These are phyloP conservation scores for Clitoria ternatea DNA, from an alignment of 306 rosid genomes.

Conservation along the genomic window DNA sequence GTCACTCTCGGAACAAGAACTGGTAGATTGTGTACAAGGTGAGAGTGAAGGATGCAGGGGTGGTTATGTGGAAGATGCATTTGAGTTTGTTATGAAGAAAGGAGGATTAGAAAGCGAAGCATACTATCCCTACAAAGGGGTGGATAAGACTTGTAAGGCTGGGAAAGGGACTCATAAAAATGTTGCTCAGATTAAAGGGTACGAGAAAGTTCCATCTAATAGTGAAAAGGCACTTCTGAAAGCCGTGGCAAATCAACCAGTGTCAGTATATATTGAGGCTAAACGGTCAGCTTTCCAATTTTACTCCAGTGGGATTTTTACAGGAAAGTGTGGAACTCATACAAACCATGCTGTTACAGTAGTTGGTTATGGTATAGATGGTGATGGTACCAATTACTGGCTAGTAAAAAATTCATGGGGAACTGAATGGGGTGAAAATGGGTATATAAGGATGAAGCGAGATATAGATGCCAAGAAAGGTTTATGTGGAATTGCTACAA, in stretches of 20 bases:
- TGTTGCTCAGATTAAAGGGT: slow-evolving; percentile 3
- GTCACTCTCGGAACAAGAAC: slow-evolving; percentile 17
- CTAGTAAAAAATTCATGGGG: no score
- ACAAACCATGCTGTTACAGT: neutral
- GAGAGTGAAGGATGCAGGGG: neutral
- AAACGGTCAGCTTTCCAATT: neutral
- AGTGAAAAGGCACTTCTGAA: neutral
- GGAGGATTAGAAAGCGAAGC: slow-evolving; percentile 13
- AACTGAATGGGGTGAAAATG: slow-evolving; percentile 30
- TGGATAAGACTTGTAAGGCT: neutral
- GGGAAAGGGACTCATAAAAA: neutral
- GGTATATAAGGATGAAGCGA: slow-evolving; percentile 20
- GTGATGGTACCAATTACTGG: slow-evolving; percentile 18
- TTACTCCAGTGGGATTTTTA: neutral
- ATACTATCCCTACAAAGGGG: neutral
- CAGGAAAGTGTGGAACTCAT: neutral
- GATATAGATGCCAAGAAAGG: neutral
- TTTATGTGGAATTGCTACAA: neutral
- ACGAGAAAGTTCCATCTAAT: neutral
- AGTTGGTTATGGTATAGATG: slow-evolving; percentile 24
- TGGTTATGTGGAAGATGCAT: slow-evolving; percentile 10
- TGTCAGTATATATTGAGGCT: slow-evolving; percentile 1
- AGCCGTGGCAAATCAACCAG: slow-evolving; percentile 21
- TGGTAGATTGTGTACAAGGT: slow-evolving; percentile 8
- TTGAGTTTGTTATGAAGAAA: neutral